Evolutionary conservation across 2,329 filamentous ascomycete species (phyloP).

Genomic region (Nemania diffusa): DNA sequence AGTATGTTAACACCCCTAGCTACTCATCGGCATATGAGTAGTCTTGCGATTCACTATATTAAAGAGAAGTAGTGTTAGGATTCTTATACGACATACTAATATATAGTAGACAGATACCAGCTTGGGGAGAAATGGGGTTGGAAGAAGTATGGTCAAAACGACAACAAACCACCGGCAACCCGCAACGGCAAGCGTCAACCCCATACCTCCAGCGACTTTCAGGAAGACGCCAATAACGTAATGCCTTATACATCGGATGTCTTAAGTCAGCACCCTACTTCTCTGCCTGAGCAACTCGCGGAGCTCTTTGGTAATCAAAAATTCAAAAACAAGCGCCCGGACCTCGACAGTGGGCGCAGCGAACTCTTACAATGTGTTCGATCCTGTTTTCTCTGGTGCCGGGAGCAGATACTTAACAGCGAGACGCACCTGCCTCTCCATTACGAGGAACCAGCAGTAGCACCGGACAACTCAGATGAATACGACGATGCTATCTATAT

Average conservation of each 20-base stretch:
- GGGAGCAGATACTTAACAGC: slow-evolving; percentile 5
- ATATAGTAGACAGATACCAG: slow-evolving; percentile 29
- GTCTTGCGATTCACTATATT: no score
- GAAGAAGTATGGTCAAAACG: slow-evolving; percentile 34
- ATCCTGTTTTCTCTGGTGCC: slow-evolving; percentile 28
- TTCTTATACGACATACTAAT: not conserved
- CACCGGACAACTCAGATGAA: not conserved
- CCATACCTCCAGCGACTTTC: not conserved
- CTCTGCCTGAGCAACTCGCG: not conserved
- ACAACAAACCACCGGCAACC: not conserved
- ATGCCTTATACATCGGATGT: not conserved
- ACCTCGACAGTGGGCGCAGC: not conserved
- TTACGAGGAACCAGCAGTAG: slow-evolving; percentile 5
- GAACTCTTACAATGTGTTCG: slow-evolving; percentile 12
- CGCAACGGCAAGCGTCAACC: not conserved
- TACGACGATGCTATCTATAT: slow-evolving; percentile 6
- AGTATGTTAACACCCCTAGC: slow-evolving; percentile 17
- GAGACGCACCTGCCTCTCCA: not conserved
- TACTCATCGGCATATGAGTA: not conserved
- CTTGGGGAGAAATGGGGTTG: slow-evolving; percentile 35
- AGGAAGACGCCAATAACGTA: not conserved
- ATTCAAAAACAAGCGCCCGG: not conserved
- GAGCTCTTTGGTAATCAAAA: not conserved
- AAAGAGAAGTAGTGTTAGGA: not conserved
- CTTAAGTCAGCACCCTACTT: not conserved